phyloP scores from a whole-genome alignment of 108 stramenopile species.

The Mediolabrus comicus region DNA sequence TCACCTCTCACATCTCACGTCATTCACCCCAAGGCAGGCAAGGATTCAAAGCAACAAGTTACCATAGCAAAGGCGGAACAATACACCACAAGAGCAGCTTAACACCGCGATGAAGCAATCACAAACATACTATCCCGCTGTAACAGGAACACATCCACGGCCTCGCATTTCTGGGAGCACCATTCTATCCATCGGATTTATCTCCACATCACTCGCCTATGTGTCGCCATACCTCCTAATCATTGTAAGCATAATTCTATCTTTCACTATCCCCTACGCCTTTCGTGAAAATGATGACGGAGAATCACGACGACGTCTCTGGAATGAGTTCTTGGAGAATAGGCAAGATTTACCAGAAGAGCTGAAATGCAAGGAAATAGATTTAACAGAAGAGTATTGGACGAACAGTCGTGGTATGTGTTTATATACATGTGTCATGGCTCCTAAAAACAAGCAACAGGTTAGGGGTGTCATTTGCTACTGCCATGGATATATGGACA shows the following conservation, averaged over 20 bases:
- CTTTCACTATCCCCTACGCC: slow-evolving; percentile 36
- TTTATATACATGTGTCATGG: slow-evolving; percentile 53
- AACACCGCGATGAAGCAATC: neutral
- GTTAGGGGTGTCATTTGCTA: slow-evolving; percentile 60
- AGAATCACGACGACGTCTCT: slow-evolving; percentile 46
- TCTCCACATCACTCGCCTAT: slow-evolving; percentile 4
- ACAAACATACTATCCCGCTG: neutral
- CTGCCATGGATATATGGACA: slow-evolving; percentile 75
- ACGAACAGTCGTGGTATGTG: slow-evolving; percentile 55
- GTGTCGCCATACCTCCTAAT: slow-evolving; percentile 24
- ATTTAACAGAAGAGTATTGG: slow-evolving; percentile 50
- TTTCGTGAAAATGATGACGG: slow-evolving; percentile 61
- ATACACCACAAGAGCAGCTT: no score
- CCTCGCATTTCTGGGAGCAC: neutral
- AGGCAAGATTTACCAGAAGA: slow-evolving; percentile 48
- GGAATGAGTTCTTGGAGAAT: slow-evolving; percentile 46
- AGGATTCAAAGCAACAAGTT: no score
- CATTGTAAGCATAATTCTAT: neutral
- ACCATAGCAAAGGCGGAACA: no score
- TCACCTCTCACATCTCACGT: no score
- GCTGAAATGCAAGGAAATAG: slow-evolving; percentile 44
- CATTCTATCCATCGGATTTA: slow-evolving; percentile 22
- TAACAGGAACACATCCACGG: neutral
- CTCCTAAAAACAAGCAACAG: slow-evolving; percentile 38
- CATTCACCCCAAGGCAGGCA: no score